Evolutionary conservation across 73 alveolate genomes (phyloP).

Genomic region (Durusdinium trenchii): DNA sequence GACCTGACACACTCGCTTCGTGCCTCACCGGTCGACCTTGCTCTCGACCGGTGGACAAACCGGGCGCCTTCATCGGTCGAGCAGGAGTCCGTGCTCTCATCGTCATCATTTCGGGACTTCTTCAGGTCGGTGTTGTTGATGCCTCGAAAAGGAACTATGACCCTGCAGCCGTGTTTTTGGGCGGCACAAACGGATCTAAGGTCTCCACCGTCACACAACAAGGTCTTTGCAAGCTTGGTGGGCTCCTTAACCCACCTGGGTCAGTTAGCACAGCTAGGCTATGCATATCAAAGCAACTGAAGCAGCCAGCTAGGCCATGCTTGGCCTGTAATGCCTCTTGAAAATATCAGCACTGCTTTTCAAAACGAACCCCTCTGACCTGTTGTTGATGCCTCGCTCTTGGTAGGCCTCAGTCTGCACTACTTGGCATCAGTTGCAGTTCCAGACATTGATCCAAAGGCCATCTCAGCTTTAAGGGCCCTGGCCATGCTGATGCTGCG

Average conservation of each 20-base stretch:
- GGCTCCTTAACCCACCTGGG: constrained; percentile 23
- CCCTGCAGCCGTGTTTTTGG: background rate
- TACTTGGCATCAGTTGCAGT: no score
- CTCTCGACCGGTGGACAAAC: background rate
- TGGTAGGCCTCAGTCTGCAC: constrained; percentile 27
- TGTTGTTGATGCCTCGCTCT: constrained; percentile 36
- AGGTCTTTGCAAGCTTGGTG: constrained; percentile 43
- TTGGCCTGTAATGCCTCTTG: no score
- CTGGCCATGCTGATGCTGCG: no score
- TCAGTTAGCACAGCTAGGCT: background rate
- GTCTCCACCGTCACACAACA: constrained; percentile 32
- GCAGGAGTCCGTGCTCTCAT: constrained; percentile 61
- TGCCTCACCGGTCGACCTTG: background rate
- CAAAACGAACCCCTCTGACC: background rate
- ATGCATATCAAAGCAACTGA: background rate
- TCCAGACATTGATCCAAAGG: no score
- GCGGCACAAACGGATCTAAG: background rate
- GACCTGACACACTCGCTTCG: constrained; percentile 30
- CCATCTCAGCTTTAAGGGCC: no score
- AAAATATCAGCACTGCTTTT: no score
- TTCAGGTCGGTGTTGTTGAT: constrained; percentile 50
- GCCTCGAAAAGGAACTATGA: background rate
- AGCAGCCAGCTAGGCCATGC: background rate
- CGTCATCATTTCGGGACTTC: constrained; percentile 46
- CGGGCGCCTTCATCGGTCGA: constrained; percentile 38